Evolutionary conservation across 768 basidiomycete species (phyloP), one percentile per base, ranked within the genome.

Genomic region (Lactarius hatsudake): DNA sequence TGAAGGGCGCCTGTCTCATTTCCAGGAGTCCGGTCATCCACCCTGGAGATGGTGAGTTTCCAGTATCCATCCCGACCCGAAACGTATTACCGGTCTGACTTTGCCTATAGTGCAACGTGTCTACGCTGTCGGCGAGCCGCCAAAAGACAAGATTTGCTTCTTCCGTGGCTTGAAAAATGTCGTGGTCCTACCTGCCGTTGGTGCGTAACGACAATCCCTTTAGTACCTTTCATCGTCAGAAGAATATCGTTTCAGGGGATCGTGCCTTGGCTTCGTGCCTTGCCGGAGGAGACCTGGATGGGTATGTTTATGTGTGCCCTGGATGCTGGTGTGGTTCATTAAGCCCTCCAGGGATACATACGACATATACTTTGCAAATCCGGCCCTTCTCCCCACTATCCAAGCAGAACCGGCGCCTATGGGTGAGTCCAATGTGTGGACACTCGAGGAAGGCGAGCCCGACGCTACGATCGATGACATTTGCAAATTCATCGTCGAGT

Each of bases 261-360:
- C 83, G 88, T 43, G 87, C 90, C 1, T 72, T 92, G 55, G 83
- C 91, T 10, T 89, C 88, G 1, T 85, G 83, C 69, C 80, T 92
- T n/a, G 88, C 83, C 4, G 90, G 90, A 43, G 91, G 91, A 0
- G 91, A 93, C 77, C 78, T 92, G 15, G 91, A 92, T 69, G 91
- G 91, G 89, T 90, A 73, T 26, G 40, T 43, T 26, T 54, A 20
- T 58, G 20, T 8, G 45, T 55, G 10, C 57, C 54, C 51, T 1
- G 12, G 38, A 38, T 8, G 26, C 38, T 9, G 12, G 23, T 58
- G 48, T 45, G 5, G 55, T 58, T 67, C 45, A 67, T 59, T 8
- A 42, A 5, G 2, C 26, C 65, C 53, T 15, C 38, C 15, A 40
- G 38, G 38, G 38, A 40, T 40, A 40, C 38, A 15, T 40, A 40